Percentiles rank a stretch among this genome's conserved stretches.
These are phyloP conservation scores for Penicillium sp. DNA, from an alignment of 2,329 filamentous ascomycete species.

Conservation along the genomic window DNA sequence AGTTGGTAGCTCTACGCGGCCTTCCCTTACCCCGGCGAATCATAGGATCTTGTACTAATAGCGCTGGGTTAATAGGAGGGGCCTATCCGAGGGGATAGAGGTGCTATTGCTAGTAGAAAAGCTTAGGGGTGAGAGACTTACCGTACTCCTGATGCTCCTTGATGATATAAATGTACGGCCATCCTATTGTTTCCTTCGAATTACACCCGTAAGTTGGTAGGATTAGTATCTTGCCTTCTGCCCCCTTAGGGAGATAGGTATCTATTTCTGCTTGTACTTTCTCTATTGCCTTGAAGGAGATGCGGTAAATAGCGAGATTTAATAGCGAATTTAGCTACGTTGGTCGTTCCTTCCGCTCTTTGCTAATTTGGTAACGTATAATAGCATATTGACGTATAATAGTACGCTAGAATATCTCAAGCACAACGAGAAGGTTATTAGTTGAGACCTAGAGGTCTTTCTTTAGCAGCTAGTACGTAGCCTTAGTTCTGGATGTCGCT, in stretches of 20 bases:
- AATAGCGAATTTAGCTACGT: too few relatives aligned
- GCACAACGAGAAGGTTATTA: neutral
- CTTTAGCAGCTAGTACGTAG: neutral
- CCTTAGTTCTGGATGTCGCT: neutral
- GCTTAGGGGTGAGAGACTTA: neutral
- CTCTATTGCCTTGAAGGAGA: too few relatives aligned
- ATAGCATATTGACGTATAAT: neutral
- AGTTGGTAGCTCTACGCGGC: neutral
- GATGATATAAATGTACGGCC: neutral
- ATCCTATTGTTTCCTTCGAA: neutral
- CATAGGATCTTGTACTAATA: neutral
- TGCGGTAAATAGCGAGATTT: neutral
- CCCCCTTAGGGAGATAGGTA: too few relatives aligned
- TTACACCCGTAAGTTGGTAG: too few relatives aligned
- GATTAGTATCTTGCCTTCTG: too few relatives aligned
- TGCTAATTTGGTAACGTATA: neutral
- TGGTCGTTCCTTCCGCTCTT: neutral
- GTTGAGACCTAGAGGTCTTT: neutral
- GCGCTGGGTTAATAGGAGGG: neutral
- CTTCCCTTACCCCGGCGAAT: too few relatives aligned
- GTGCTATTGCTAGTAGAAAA: neutral
- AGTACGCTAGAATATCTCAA: neutral
- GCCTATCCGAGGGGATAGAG: neutral
- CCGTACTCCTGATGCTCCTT: neutral
- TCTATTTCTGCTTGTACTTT: too few relatives aligned